Base-by-base conservation (phyloP, 1,139 yeast species). In the Debaryomyces sp. region DNA sequence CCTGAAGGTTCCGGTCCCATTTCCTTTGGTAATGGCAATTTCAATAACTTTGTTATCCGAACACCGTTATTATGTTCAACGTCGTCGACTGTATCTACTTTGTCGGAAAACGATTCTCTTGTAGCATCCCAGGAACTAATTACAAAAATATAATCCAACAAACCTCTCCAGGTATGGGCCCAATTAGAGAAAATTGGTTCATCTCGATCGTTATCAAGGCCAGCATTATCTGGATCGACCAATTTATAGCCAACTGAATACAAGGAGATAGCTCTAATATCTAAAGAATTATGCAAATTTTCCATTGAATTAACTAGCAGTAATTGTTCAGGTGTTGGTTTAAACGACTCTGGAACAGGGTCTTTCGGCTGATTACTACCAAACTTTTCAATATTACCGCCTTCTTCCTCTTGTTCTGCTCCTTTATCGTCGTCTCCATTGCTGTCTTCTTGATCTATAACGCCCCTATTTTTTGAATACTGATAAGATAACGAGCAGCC, bases 101-200 rank as follows among this genome's bases (percentile, higher is more conserved):
- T 60, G 1, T 52, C 45, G 2, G 64, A 58, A 38, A 59, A 61
- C 47, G 73, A 70, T 1, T 65, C 61, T 9, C 53, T 56, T 35
- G 71, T 68, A 8, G 42, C 35, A 40, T 67, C 59, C 87, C 89
- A 84, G 0, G 71, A 63, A 24, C 77, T 73, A 4, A 90, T 63
- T 3, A 85, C 75, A 54, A 89, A 87, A 10, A 91, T 83, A 61
- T 91, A 91, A 62, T 91, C 97, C 39, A 91, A 66, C 41, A 90
- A 68, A 0, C 97, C 97, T 53, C 91, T 77, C 96, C 96, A 91
- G 0, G 88, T 66, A 61, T 87, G 87, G 0, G 97, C 96, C 97
- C 97, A 91, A 60, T 91, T 91, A 4, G 97, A 89, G 55, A 89
- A 89, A 45, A 76, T 75, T 0, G 97, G 97, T 61, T 91, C 97